These are phyloP conservation scores for Urtica urens DNA, from an alignment of 306 rosid species.

Conservation along the genomic window DNA sequence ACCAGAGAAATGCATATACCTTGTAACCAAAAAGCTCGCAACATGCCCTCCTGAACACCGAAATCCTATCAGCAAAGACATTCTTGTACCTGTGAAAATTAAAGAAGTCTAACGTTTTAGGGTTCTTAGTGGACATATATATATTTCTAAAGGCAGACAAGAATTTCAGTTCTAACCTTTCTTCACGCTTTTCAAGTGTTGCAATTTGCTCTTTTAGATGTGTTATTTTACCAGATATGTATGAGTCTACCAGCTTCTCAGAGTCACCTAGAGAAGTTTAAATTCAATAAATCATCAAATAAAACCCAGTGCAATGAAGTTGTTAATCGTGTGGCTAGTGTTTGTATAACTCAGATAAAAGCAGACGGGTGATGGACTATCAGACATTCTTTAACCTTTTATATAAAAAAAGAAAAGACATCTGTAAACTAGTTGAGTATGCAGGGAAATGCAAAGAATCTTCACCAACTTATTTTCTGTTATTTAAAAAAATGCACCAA, in stretches of 20 bases:
- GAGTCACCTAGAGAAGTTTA: conserved; percentile 57
- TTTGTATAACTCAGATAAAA: too few species aligned
- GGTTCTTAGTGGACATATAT: not conserved
- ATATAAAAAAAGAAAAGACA: too few species aligned
- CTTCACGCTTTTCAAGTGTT: conserved; percentile 92
- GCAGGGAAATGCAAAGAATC: too few species aligned
- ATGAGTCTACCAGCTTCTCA: conserved; percentile 71
- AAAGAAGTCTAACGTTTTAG: conserved; percentile 19
- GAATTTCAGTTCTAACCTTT: conserved; percentile 35
- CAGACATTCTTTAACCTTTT: too few species aligned
- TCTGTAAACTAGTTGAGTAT: too few species aligned
- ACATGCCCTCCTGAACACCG: conserved; percentile 91
- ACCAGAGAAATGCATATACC: conserved; percentile 41
- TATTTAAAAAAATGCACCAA: too few species aligned
- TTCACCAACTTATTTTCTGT: too few species aligned
- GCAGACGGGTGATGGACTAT: too few species aligned
- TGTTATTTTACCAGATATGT: conserved; percentile 69
- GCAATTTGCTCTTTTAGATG: conserved; percentile 90
- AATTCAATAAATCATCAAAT: too few species aligned
- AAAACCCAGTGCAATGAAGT: too few species aligned
- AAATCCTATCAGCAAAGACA: conserved; percentile 92
- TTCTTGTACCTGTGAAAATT: conserved; percentile 77
- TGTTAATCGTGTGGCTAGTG: too few species aligned
- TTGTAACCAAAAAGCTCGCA: conserved; percentile 98
- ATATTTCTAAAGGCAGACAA: not conserved